Conservation (phyloP, 768 basidiomycete species). For the Trametes elegans region DNA sequence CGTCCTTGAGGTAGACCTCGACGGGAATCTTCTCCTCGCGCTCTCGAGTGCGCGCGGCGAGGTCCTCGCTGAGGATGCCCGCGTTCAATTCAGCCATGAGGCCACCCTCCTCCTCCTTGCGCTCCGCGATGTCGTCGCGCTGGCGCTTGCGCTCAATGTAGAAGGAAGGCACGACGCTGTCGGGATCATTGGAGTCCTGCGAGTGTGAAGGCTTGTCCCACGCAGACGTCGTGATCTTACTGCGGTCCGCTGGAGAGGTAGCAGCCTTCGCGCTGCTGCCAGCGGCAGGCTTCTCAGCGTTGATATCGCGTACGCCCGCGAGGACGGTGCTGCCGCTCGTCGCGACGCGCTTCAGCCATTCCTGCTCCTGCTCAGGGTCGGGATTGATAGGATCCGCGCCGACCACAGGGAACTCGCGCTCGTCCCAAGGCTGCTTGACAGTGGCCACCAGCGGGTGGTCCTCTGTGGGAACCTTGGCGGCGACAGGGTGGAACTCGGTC, state of each 20-base stretch:
- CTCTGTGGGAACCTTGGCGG: conserved; percentile 21
- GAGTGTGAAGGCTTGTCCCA: conserved; percentile 18
- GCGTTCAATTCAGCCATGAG: conserved; percentile 29
- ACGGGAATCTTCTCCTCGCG: conserved; percentile 31
- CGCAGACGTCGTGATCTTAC: conserved; percentile 18
- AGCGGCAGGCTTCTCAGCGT: neutral
- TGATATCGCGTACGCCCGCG: conserved; percentile 5
- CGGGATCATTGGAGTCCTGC: conserved; percentile 12
- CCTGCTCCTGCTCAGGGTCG: conserved; percentile 12
- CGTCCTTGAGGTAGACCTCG: conserved; percentile 22
- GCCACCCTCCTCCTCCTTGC: conserved; percentile 27
- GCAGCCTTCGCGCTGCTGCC: neutral
- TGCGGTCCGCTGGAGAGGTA: conserved; percentile 6
- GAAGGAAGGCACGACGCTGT: conserved; percentile 20
- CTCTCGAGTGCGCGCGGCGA: conserved; percentile 24
- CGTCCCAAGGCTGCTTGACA: conserved; percentile 28
- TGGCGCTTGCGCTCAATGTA: conserved; percentile 27
- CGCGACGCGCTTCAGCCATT: conserved; percentile 15
- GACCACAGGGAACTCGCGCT: conserved; percentile 16
- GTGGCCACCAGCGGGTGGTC: conserved; percentile 23
- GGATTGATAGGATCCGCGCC: neutral
- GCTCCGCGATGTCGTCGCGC: conserved; percentile 22
- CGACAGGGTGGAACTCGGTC: conserved; percentile 33
- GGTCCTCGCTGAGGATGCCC: conserved; percentile 26
- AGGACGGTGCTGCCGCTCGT: neutral